phyloP scores from a whole-genome alignment of 257 asterid species.

The Capsicum chinense region DNA sequence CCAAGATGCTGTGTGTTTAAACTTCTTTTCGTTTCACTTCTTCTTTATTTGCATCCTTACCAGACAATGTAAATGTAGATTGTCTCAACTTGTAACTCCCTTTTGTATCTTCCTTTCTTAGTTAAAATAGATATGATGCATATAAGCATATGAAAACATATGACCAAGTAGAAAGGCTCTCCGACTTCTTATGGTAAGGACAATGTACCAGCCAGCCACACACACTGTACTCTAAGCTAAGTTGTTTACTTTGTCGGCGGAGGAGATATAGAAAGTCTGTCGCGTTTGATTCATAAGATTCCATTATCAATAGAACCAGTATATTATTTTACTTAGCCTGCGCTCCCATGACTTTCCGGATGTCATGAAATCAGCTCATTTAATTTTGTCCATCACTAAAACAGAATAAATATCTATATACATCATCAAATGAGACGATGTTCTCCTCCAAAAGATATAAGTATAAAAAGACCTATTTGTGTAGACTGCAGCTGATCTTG shows the following conservation, averaged over 20 bases:
- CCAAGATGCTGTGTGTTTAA: not conserved
- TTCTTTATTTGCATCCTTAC: not conserved
- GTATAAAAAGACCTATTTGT: not conserved
- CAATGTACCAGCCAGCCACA: too few species aligned
- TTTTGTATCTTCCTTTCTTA: not conserved
- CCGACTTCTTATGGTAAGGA: too few species aligned
- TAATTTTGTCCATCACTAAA: not conserved
- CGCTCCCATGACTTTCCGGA: too few species aligned
- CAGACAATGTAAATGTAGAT: not conserved
- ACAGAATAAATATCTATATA: not conserved
- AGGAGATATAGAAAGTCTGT: too few species aligned
- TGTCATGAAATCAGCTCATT: not conserved
- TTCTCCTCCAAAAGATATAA: not conserved
- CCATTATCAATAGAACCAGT: too few species aligned
- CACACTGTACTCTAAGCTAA: too few species aligned
- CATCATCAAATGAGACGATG: not conserved
- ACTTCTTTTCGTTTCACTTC: not conserved
- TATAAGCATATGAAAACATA: not conserved
- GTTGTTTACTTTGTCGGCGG: too few species aligned
- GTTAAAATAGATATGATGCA: not conserved
- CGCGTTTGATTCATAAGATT: too few species aligned
- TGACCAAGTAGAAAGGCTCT: not conserved
- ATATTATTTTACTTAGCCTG: too few species aligned
- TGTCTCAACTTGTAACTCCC: too few species aligned
- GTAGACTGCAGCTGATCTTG: not conserved